Conservation (phyloP, 768 basidiomycete genomes). For the Podaxis sp. region DNA sequence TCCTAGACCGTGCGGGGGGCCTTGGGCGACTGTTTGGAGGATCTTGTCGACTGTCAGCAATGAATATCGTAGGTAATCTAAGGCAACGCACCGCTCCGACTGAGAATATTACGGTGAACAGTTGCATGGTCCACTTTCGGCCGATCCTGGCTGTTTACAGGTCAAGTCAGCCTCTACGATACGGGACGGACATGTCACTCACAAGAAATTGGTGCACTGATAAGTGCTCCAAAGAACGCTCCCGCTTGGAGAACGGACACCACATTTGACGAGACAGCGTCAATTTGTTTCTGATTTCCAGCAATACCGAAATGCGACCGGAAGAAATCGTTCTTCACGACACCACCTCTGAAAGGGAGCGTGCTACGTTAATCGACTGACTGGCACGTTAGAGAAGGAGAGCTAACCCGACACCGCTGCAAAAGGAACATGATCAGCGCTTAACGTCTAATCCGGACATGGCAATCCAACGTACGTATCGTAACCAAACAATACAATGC, state of each 20-base stretch:
- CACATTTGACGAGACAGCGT: conserved; percentile 74
- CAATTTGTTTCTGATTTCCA: conserved; percentile 38
- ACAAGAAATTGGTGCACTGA: conserved; percentile 72
- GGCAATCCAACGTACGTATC: conserved; percentile 53
- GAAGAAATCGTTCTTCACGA: conserved; percentile 66
- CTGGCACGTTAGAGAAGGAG: not conserved
- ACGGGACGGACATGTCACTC: conserved; percentile 18
- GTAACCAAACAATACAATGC: conserved; percentile 82
- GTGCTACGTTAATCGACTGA: too few species aligned
- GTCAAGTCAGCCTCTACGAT: not conserved
- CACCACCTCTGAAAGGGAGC: conserved; percentile 53
- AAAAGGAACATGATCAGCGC: conserved; percentile 3
- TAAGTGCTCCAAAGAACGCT: conserved; percentile 85
- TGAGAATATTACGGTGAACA: conserved; percentile 61
- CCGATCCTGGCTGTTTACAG: conserved; percentile 57
- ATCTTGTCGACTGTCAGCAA: conserved; percentile 40
- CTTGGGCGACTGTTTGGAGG: conserved; percentile 66
- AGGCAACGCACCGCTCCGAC: conserved; percentile 67
- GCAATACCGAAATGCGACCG: conserved; percentile 56
- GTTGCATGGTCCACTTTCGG: conserved; percentile 61
- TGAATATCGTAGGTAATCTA: not conserved
- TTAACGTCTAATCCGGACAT: not conserved
- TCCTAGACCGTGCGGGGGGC: conserved; percentile 50
- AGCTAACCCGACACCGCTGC: conserved; percentile 28
- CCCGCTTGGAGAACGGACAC: conserved; percentile 88